Percentiles rank a stretch among this genome's conserved stretches.
These are phyloP conservation scores for Zasmidium cellare DNA, from an alignment of 2,329 filamentous ascomycete genomes.

Conservation along the genomic window DNA sequence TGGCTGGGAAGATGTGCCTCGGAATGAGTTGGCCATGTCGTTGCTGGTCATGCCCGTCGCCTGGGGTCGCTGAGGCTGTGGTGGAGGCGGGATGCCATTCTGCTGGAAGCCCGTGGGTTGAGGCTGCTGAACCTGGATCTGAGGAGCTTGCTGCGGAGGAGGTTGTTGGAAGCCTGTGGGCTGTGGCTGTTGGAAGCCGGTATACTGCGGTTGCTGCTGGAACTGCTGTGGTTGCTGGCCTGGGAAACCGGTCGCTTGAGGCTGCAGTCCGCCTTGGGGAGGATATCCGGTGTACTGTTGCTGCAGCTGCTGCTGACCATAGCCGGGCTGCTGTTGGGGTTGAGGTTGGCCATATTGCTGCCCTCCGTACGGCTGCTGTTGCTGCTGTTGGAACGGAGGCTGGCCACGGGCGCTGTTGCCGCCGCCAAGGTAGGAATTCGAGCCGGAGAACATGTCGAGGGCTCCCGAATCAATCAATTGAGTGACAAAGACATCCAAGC, in stretches of 20 bases:
- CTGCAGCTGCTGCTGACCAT: constrained; percentile 56
- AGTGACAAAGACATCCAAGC: background rate
- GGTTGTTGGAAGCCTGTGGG: constrained; percentile 53
- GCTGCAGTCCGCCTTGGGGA: constrained; percentile 34
- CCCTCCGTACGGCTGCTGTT: constrained; percentile 43
- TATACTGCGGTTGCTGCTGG: constrained; percentile 43
- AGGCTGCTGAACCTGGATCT: constrained; percentile 26
- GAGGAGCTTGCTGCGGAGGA: constrained; percentile 38
- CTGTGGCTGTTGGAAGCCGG: constrained; percentile 42
- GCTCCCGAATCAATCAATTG: constrained; percentile 5
- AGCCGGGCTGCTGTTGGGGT: constrained; percentile 58
- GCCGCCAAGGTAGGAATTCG: constrained; percentile 81
- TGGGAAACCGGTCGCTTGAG: constrained; percentile 36
- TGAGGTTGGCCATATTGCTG: constrained; percentile 40
- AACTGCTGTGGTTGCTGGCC: constrained; percentile 36
- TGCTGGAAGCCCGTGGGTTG: constrained; percentile 47
- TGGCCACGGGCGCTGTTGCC: constrained; percentile 71
- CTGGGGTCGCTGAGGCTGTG: constrained; percentile 51
- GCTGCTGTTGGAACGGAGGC: constrained; percentile 56
- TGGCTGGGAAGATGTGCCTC: constrained; percentile 49
- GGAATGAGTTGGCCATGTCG: constrained; percentile 66
- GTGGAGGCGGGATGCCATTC: constrained; percentile 39
- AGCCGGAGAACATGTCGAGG: constrained; percentile 78
- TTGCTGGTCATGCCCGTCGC: constrained; percentile 62
- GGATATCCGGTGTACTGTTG: constrained; percentile 69